Evolutionary conservation across 176 grass and related monocot species (phyloP).

Genomic region (Phoenix roebelenii): DNA sequence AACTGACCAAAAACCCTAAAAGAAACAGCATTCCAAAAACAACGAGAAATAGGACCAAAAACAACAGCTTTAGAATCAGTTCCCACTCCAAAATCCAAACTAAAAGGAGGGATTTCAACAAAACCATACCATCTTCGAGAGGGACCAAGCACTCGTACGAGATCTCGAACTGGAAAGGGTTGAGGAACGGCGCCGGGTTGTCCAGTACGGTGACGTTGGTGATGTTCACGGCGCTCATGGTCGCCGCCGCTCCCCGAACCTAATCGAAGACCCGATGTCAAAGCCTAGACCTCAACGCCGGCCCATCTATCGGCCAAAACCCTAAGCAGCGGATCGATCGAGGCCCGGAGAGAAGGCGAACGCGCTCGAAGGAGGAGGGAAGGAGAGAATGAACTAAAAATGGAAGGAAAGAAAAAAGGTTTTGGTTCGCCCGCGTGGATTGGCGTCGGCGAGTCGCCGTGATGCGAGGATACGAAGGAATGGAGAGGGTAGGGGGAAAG

Average conservation of each 20-base stretch:
- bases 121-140: conserved; percentile 72
- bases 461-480: too few species aligned
- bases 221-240: conserved; percentile 96
- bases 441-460: too few species aligned
- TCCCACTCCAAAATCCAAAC: neutral
- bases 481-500: too few species aligned
- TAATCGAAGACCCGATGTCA: too few species aligned
- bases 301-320: too few species aligned
- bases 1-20: too few species aligned
- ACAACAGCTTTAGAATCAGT: neutral
- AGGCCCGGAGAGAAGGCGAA: too few species aligned
- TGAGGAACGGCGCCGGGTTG: conserved; percentile 88
- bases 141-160: conserved; percentile 99
- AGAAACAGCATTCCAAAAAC: too few species aligned
- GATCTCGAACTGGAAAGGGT: conserved; percentile 99
- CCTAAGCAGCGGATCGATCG: too few species aligned
- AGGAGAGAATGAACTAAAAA: neutral
- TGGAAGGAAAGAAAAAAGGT: neutral
- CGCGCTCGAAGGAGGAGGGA: neutral
- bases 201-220: conserved; percentile 98
- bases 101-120: too few species aligned
- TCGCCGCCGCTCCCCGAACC: neutral
- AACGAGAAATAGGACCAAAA: neutral
- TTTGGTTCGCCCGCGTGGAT: neutral
- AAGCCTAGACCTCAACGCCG: too few species aligned